Evolutionary conservation across 2,329 filamentous ascomycete species (phyloP).

Genomic region (Xylariaceae sp.): DNA sequence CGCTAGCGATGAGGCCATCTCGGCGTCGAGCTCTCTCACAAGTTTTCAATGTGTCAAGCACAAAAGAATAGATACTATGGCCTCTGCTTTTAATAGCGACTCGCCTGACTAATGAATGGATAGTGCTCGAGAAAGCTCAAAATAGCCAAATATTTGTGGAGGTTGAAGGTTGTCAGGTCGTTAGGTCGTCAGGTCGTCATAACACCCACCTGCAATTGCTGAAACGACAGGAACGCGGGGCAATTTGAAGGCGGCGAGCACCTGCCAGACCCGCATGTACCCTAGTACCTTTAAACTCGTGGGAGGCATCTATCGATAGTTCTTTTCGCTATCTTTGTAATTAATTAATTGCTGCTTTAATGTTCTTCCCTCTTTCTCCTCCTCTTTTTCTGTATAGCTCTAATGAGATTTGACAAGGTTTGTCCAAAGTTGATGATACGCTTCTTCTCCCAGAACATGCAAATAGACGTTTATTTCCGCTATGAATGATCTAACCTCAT

Average conservation of each 20-base stretch:
- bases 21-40: background rate
- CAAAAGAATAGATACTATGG: too few relatives aligned
- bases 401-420: too few relatives aligned
- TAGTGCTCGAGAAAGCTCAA: background rate
- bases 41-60: background rate
- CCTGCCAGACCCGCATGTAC: slow-evolving; percentile 4
- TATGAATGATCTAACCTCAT: background rate
- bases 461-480: background rate
- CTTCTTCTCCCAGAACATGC: background rate
- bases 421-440: too few relatives aligned
- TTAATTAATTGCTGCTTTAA: too few relatives aligned
- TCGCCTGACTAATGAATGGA: background rate
- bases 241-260: too few relatives aligned
- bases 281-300: too few relatives aligned
- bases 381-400: too few relatives aligned
- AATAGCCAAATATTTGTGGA: background rate
- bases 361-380: too few relatives aligned
- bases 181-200: too few relatives aligned
- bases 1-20: slow-evolving; percentile 54
- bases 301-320: too few relatives aligned
- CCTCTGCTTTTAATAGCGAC: too few relatives aligned
- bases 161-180: slow-evolving; percentile 3
- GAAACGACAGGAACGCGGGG: slow-evolving; percentile 19
- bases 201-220: background rate
- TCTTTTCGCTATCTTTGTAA: too few relatives aligned